These are phyloP conservation scores for Kodamaea plutei DNA, from an alignment of 1,139 yeast genomes.

Conservation along the genomic window DNA sequence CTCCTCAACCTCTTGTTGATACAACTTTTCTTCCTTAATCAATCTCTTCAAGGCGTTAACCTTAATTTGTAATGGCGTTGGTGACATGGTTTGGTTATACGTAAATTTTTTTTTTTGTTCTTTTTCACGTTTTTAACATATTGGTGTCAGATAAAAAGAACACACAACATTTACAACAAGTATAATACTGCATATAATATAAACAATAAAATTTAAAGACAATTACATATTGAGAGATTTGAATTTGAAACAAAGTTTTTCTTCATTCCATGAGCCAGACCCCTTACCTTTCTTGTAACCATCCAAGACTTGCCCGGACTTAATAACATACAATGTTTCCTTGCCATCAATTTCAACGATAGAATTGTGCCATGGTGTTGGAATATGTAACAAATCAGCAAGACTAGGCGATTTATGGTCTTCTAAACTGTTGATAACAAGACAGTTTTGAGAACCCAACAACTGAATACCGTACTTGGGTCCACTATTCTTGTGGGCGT, in stretches of 20 bases:
- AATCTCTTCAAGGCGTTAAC: conserved; percentile 69
- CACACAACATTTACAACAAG: too few relatives aligned
- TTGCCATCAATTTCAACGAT: conserved; percentile 39
- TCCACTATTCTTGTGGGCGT: conserved; percentile 55
- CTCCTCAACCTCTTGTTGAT: conserved; percentile 60
- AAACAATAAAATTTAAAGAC: conserved; percentile 4
- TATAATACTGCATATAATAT: conserved; percentile 5
- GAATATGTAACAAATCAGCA: conserved; percentile 53
- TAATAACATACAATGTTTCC: conserved; percentile 23
- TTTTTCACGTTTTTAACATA: conserved; percentile 1
- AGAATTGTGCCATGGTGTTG: conserved; percentile 66
- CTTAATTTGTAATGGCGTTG: conserved; percentile 73
- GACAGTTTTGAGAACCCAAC: conserved; percentile 42
- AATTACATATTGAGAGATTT: too few relatives aligned
- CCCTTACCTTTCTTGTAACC: conserved; percentile 21
- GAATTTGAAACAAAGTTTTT: conserved; percentile 12
- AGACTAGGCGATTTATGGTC: conserved; percentile 25
- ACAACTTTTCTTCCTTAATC: conserved; percentile 65
- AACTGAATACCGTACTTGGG: conserved; percentile 57
- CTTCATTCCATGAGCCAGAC: conserved; percentile 23
- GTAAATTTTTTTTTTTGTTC: conserved; percentile 2
- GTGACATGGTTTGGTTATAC: conserved; percentile 77
- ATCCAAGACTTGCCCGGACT: conserved; percentile 24
- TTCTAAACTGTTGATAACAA: conserved; percentile 28
- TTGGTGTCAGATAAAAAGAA: background rate